Evolutionary conservation across 2,329 filamentous ascomycete species (phyloP).

Genomic region (Colletotrichum nymphaeae): DNA sequence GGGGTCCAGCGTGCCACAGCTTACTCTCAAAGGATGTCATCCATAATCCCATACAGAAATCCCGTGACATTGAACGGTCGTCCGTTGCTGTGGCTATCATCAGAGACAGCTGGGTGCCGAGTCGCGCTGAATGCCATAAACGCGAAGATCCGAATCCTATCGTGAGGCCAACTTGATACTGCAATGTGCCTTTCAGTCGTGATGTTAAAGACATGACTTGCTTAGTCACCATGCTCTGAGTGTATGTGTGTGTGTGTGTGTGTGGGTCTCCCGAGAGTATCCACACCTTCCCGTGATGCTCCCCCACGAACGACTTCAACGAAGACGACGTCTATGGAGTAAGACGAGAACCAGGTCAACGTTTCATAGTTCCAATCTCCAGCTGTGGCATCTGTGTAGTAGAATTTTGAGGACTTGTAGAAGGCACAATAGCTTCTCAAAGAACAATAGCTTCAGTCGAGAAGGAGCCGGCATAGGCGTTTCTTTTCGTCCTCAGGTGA

Average conservation of each 20-base stretch:
- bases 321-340: neutral
- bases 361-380: neutral
- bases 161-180: neutral
- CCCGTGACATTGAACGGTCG: neutral
- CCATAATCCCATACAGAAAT: neutral
- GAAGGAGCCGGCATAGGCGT: no score
- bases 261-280: neutral
- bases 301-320: neutral
- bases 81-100: neutral
- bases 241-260: neutral
- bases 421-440: neutral
- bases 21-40: neutral
- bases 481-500: no score
- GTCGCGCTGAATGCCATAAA: constrained; percentile 15
- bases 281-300: neutral
- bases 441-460: neutral
- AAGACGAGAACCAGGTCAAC: neutral
- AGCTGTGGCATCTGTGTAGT: neutral
- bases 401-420: no score
- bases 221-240: neutral
- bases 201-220: neutral
- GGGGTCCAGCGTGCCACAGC: neutral
- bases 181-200: neutral
- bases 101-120: neutral
- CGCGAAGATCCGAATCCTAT: constrained; percentile 17